Conservation (phyloP, 345 rosid species). For the Gossypium turneri region DNA sequence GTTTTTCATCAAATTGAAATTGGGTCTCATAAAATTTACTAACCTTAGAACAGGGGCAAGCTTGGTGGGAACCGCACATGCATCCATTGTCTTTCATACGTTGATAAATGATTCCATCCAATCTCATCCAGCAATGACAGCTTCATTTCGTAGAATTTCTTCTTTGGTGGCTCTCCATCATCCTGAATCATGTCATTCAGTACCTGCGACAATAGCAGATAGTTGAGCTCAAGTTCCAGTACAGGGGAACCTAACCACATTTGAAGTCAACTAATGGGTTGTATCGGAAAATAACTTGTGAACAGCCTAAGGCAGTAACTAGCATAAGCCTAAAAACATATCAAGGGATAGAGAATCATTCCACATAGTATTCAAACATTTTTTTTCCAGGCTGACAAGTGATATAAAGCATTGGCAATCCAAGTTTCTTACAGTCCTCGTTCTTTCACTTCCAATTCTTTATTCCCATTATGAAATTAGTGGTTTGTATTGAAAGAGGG, state of each 20-base stretch:
- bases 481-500: neutral
- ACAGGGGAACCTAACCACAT: neutral
- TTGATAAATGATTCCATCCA: constrained; percentile 70
- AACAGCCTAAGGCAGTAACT: neutral
- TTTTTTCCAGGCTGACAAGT: neutral
- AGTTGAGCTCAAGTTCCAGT: neutral
- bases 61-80: constrained; percentile 68
- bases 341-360: neutral
- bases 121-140: constrained; percentile 71
- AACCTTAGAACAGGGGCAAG: constrained; percentile 58
- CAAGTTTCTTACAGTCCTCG: neutral
- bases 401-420: neutral
- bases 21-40: neutral
- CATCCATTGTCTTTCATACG: constrained; percentile 84
- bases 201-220: constrained; percentile 39
- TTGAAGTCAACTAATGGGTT: neutral
- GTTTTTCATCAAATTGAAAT: neutral
- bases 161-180: constrained; percentile 67
- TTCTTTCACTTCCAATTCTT: neutral
- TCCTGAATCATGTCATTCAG: constrained; percentile 74
- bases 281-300: neutral
- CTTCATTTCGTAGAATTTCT: constrained; percentile 70
- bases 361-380: neutral
- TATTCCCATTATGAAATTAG: neutral
- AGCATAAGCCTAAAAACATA: neutral